Base-by-base conservation (phyloP, 1,284 basidiomycete species). In the Psilocybe mexicana region DNA sequence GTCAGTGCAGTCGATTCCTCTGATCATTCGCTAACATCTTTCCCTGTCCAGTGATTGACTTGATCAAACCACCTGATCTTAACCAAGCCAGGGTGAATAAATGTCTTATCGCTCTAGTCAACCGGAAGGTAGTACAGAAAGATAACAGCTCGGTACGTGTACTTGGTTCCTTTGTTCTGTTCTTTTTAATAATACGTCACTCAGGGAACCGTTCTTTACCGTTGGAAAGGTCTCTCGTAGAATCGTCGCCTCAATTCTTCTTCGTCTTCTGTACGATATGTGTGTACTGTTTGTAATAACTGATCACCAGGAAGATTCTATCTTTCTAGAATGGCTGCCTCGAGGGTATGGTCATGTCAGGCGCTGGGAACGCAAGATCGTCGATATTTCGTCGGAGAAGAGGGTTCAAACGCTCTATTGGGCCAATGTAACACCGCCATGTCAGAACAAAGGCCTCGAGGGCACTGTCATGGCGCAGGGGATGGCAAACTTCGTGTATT, bases 71-170 rank as follows among this genome's bases (percentile, higher is more conserved):
- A 1, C 93, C 93, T 0, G 92, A 94, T 58, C 79, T 96, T 47
- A 89, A 87, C 48, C 93, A 96, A 74, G 90, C 93, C 5, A 83
- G 90, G 38, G 94, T 94, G 44, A 96, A 97, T 75, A 96, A 95
- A 73, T 94, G 93, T 64, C 79, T 98, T 33, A 94, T 97, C 57
- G 93, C 94, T 1, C 78, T 97, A 1, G 93, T 96, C 1, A 90
- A 90, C 65, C 83, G 93, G 54, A 97, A 96, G 71, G 84, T 93
- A 26, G 92, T 95, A 2, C 76, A 78, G 48, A 96, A 95, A 72
- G 85, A 89, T 52, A 90, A 79, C 61, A 81, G 77, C 61, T 84
- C 87, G 2, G 88, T 89, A 57, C 44, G 80, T 72, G 42, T 55
- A 42, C 45, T 48, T 12, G 43, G 23, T 30, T 25, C 25, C n/a